A percentile compares a stretch with the other conserved stretches of the same genome.
These are phyloP conservation scores for Pseudoperonospora humuli DNA, from an alignment of 352 stramenopile genomes.

Conservation along the genomic window DNA sequence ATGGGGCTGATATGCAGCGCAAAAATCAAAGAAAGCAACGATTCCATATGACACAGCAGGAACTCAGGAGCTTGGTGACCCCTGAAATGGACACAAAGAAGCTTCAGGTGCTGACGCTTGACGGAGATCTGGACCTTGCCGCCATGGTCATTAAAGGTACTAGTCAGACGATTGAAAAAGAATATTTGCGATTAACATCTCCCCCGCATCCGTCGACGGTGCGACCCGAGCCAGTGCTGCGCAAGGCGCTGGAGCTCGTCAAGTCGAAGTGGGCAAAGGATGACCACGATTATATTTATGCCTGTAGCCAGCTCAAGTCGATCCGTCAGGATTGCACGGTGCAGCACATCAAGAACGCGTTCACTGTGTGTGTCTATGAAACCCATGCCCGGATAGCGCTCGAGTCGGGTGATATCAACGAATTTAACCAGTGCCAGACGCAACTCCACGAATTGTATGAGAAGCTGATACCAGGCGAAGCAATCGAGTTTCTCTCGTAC, in stretches of 20 bases:
- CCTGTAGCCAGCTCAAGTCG: slow-evolving; percentile 98
- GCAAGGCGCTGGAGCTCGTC: slow-evolving; percentile 81
- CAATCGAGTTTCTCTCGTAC: slow-evolving; percentile 83
- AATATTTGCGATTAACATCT: slow-evolving; percentile 96
- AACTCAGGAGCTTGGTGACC: slow-evolving; percentile 52
- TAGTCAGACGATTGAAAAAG: slow-evolving; percentile 93
- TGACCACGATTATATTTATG: slow-evolving; percentile 89
- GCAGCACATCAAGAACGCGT: slow-evolving; percentile 94
- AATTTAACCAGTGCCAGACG: slow-evolving; percentile 94
- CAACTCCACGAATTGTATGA: slow-evolving; percentile 86
- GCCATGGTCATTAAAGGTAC: slow-evolving; percentile 92
- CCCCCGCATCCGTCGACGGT: slow-evolving; percentile 92
- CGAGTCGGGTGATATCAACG: slow-evolving; percentile 92
- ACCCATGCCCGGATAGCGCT: slow-evolving; percentile 94
- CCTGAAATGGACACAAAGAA: slow-evolving; percentile 63
- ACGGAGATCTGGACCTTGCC: slow-evolving; percentile 78
- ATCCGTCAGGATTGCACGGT: slow-evolving; percentile 98
- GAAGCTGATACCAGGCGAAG: slow-evolving; percentile 58
- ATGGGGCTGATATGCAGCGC: slow-evolving; percentile 41
- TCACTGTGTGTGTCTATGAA: slow-evolving; percentile 97
- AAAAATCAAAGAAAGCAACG: slow-evolving; percentile 71
- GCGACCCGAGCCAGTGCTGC: slow-evolving; percentile 89
- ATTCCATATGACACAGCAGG: slow-evolving; percentile 66
- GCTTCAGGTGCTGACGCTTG: slow-evolving; percentile 62
- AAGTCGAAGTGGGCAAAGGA: slow-evolving; percentile 83